Evolutionary conservation across 345 rosid species (phyloP).

Genomic region (Mangifera indica): DNA sequence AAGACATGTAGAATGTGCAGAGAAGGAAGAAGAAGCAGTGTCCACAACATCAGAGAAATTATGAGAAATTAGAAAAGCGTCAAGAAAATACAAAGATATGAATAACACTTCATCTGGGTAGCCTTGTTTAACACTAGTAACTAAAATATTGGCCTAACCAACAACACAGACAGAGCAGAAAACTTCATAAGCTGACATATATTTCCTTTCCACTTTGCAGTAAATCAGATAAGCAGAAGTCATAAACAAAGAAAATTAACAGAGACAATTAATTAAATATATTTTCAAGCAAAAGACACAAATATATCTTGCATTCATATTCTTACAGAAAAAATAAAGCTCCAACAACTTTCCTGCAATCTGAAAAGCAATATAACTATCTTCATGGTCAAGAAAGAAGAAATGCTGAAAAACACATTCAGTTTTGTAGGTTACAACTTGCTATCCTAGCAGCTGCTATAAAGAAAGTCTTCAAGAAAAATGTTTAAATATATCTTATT

Average conservation of each 20-base stretch:
- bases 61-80: neutral
- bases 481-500: neutral
- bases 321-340: neutral
- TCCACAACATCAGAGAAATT: slow-evolving; percentile 20
- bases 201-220: neutral
- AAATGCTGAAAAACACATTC: neutral
- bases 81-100: neutral
- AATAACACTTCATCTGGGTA: neutral
- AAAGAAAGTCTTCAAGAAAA: neutral
- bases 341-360: neutral
- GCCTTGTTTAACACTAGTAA: neutral
- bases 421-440: slow-evolving; percentile 3
- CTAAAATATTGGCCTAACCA: neutral
- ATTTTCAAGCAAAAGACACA: neutral
- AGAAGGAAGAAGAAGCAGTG: slow-evolving; percentile 16
- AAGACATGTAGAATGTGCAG: slow-evolving; percentile 11
- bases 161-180: neutral
- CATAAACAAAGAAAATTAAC: slow-evolving; percentile 3
- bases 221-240: slow-evolving; percentile 1
- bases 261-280: neutral
- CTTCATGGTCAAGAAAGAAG: slow-evolving; percentile 13
- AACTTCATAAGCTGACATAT: neutral
- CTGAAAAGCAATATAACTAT: neutral
- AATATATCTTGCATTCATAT: neutral
- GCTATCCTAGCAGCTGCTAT: neutral